Percentiles rank a stretch among this genome's conserved stretches.
Conservation (phyloP, 1,284 basidiomycete species). For the Ustilago bromivora region DNA sequence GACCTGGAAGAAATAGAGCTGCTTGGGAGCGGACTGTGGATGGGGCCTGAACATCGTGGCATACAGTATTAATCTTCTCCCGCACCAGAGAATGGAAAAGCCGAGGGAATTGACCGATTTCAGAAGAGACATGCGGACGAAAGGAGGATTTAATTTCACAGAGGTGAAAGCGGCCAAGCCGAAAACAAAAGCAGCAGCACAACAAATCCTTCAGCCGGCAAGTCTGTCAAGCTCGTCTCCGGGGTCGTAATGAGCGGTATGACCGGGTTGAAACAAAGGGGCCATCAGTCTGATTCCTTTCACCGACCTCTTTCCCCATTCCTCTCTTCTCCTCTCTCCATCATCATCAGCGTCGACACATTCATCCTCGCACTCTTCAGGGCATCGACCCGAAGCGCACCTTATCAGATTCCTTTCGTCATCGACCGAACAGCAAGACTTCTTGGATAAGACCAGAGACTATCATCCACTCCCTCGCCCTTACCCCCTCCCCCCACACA, state of each 20-base stretch:
- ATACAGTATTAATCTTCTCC: not conserved
- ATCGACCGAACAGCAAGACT: not conserved
- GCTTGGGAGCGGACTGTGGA: not conserved
- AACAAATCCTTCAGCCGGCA: not conserved
- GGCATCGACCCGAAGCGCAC: not conserved
- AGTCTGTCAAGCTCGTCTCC: constrained; percentile 10
- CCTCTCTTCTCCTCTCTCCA: not conserved
- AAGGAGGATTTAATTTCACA: not conserved
- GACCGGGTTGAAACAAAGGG: not conserved
- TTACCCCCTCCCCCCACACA: constrained; percentile 5
- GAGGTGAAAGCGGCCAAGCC: constrained; percentile 7
- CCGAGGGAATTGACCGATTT: constrained; percentile 9
- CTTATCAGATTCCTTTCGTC: not conserved
- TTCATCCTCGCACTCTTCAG: not conserved
- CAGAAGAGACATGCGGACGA: not conserved
- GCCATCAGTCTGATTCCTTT: not conserved
- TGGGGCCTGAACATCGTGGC: not conserved
- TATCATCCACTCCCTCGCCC: not conserved
- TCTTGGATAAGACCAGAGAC: not conserved
- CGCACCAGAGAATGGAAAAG: not conserved
- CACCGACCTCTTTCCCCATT: not conserved
- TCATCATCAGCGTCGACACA: constrained; percentile 5
- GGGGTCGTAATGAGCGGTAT: constrained; percentile 1
- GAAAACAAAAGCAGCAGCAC: not conserved
- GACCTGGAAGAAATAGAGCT: constrained; percentile 11